Evolutionary conservation across 78 protist species (phyloP), one percentile per base, ranked within the genome.

Genomic region (Dictyostelium brefeldianum): DNA sequence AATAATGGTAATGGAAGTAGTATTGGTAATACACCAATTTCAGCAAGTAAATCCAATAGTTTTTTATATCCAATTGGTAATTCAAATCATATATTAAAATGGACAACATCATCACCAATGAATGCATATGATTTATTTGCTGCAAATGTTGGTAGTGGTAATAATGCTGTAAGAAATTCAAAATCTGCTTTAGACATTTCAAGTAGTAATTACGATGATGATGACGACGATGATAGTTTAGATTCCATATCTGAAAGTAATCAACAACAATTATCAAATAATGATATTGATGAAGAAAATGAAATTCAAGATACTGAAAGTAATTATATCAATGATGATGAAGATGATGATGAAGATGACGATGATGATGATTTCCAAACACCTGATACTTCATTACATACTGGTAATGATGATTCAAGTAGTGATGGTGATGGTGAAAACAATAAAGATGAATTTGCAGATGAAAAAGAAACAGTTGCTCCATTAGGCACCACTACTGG

Each of bases 51-150:
- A 46, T 57, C 50, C 12, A 59, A 69, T 29, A 75, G 83, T 4
- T 87, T 87, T 50, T 47, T 87, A 27, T 77, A 62, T 65, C 93
- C 83, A 12, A 69, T 62, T 65, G 90, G 80, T 36, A 81, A 27
- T 11, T 47, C 73, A 53, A 47, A 25, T 46, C 50, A 46, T 50
- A 59, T 87, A 1, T 36, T 87, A 29, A 87, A 87, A 31, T 87
- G 93, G 93, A 87, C 93, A 29, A 78, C 25, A 5, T 46, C 79
- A 46, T 73, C 79, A 10, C 79, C 79, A n/a, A 62, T 80, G 78
- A 43, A 67, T 62, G 78, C 53, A 1, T 78, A 78, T 36, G 83
- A 78, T 78, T 15, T 78, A 29, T 78, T 78, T 78, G 65, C 83
- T 29, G 83, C 71, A 47, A 62, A 62, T 62, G 18, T 62, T 4